Evolutionary conservation across 2,329 filamentous ascomycete species (phyloP), one percentile per base, ranked within the genome.

Genomic region (Fusarium duplospermum): DNA sequence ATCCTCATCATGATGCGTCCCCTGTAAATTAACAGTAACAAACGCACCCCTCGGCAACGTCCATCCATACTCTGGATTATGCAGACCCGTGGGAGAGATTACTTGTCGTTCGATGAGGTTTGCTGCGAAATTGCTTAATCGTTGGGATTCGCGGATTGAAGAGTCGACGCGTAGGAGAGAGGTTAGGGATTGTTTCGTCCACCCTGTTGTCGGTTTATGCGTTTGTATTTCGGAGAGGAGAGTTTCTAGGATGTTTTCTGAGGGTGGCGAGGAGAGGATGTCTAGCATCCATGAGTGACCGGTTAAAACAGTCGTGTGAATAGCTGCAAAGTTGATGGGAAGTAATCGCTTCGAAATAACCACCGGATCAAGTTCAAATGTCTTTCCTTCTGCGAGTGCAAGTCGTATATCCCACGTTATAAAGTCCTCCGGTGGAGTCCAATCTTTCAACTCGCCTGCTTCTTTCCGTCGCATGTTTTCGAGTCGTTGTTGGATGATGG

Each of bases 321-420:
- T 89, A 20, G 88, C 86, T 4, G 88, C 89, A 68, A 91, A 90
- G 76, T 90, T 87, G 50, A 91, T 81, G 0, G 88, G 87, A 38
- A 91, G 80, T 6, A 91, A 78, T 16, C 87, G 83, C 69, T 87
- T 84, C 2, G 87, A 86, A 18, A 91, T 84, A 47, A 84, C 83
- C 4, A 81, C 76, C 0, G 88, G 84, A 27, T 86, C 80, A 24
- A 89, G 82, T 65, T 90, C 87, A 10, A 77, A 75, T 0, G 63
- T 4, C 5, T 81, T 81, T 7, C 81, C 82, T 62, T 90, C 88
- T 1, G 81, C 81, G 36, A 80, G 80, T 18, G 89, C 89, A 27
- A 86, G 83, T 18, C 86, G 84, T 65, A 91, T 88, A 54, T 84
- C 82, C 89, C 89, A 91, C 6, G 86, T 89, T 31, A 91, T 80